Evolutionary conservation across 352 stramenopile species (phyloP).

Genomic region (Phytophthora multivora): DNA sequence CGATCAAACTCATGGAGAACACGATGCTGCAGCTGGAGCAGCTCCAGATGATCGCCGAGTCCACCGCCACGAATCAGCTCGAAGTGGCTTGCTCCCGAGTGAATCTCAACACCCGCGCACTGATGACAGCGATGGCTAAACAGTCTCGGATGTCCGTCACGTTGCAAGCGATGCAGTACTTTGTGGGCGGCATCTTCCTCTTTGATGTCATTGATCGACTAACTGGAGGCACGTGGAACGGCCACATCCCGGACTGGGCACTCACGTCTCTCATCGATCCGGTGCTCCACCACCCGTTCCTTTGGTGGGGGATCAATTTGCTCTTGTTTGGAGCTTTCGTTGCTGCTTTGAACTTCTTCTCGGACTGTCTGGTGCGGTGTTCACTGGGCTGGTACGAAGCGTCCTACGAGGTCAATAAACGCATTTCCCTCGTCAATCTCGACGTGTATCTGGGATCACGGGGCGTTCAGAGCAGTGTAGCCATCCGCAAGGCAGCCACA

Average conservation of each 20-base stretch:
- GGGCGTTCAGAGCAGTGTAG: constrained; percentile 31
- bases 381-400: constrained; percentile 89
- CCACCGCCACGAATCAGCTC: constrained; percentile 91
- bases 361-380: constrained; percentile 51
- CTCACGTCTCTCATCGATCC: constrained; percentile 44
- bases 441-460: constrained; percentile 33
- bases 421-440: constrained; percentile 43
- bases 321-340: constrained; percentile 72
- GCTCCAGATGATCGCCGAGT: constrained; percentile 92
- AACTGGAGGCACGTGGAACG: constrained; percentile 91
- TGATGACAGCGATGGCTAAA: constrained; percentile 83
- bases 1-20: constrained; percentile 95
- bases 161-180: constrained; percentile 91
- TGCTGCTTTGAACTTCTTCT: constrained; percentile 50
- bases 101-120: constrained; percentile 87
- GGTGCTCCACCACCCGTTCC: constrained; percentile 53
- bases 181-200: constrained; percentile 92
- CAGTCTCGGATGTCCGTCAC: constrained; percentile 70
- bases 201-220: constrained; percentile 97
- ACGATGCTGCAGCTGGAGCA: constrained; percentile 94
- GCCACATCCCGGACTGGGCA: constrained; percentile 86
- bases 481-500: constrained; percentile 25
- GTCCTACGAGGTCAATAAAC: constrained; percentile 66
- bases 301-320: constrained; percentile 93
- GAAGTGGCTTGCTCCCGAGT: constrained; percentile 88